phyloP scores from a whole-genome alignment of 2,329 filamentous ascomycete species.

The Colletotrichum zoysiae region DNA sequence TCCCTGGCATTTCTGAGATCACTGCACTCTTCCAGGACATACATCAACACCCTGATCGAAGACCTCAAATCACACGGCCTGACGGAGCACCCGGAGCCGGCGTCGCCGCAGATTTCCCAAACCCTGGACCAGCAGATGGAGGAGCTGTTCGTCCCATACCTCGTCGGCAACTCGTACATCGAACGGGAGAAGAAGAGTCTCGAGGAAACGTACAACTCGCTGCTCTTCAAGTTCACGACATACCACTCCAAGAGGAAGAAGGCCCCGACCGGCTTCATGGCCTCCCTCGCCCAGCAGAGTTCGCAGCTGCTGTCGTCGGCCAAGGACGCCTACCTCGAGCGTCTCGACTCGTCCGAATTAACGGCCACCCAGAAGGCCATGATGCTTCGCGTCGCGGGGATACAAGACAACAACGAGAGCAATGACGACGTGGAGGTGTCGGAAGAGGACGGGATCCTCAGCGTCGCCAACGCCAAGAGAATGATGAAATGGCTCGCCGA shows the following conservation, averaged over 20 bases:
- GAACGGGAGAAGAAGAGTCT: slow-evolving; percentile 77
- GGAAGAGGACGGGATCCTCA: slow-evolving; percentile 88
- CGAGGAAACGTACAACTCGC: slow-evolving; percentile 87
- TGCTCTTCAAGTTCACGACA: slow-evolving; percentile 97
- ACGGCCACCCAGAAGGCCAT: slow-evolving; percentile 90
- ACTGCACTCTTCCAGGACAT: slow-evolving; percentile 89
- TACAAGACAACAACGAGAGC: slow-evolving; percentile 80
- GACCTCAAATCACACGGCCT: slow-evolving; percentile 94
- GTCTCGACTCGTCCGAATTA: slow-evolving; percentile 88
- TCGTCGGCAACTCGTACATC: slow-evolving; percentile 77
- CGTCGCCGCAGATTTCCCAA: slow-evolving; percentile 85
- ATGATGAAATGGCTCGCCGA: slow-evolving; percentile 99
- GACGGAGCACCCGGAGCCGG: slow-evolving; percentile 94
- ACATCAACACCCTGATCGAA: slow-evolving; percentile 88
- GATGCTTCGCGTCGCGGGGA: slow-evolving; percentile 88
- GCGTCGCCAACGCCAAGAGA: slow-evolving; percentile 88
- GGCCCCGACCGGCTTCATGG: slow-evolving; percentile 91
- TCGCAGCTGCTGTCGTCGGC: slow-evolving; percentile 89
- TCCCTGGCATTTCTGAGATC: slow-evolving; percentile 92
- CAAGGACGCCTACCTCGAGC: slow-evolving; percentile 90
- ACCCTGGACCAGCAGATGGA: slow-evolving; percentile 81
- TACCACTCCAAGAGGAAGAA: slow-evolving; percentile 92
- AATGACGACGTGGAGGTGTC: slow-evolving; percentile 91
- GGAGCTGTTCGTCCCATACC: slow-evolving; percentile 80
- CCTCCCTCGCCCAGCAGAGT: slow-evolving; percentile 88